Conservation (phyloP, 768 basidiomycete genomes). For the Boletus rubescentipes region DNA sequence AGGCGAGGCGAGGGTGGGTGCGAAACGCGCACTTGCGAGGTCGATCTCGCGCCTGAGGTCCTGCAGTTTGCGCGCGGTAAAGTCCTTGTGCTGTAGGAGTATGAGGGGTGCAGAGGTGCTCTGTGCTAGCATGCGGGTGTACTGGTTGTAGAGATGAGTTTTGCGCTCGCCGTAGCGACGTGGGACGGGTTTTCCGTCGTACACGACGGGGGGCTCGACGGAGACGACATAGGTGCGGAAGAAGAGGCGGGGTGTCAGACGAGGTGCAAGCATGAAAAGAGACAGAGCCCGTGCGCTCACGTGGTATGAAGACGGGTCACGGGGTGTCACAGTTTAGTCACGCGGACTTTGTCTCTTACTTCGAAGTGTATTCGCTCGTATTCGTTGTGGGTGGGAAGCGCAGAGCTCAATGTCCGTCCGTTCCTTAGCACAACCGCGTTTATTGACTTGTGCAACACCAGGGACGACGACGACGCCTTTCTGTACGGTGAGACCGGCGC, state of each 20-base stretch:
- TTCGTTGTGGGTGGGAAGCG: conserved; percentile 19
- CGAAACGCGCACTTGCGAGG: conserved; percentile 47
- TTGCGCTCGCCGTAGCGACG: conserved; percentile 81
- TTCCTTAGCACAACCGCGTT: conserved; percentile 16
- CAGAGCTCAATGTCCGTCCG: conserved; percentile 30
- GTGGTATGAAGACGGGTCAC: conserved; percentile 19
- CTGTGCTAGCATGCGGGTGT: conserved; percentile 65
- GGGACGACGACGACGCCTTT: conserved; percentile 83
- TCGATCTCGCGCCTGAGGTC: conserved; percentile 69
- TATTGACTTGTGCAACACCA: conserved; percentile 33
- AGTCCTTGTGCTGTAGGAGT: conserved; percentile 76
- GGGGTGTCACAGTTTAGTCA: conserved; percentile 27
- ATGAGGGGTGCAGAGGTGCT: conserved; percentile 62
- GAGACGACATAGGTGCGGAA: conserved; percentile 58
- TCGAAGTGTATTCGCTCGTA: conserved; percentile 18
- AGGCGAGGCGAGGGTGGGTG: conserved; percentile 29
- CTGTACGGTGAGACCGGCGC: conserved; percentile 61
- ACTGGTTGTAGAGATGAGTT: conserved; percentile 76
- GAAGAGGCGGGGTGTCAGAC: conserved; percentile 11
- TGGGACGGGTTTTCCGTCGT: conserved; percentile 52
- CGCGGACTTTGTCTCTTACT: conserved; percentile 24
- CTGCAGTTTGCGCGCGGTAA: conserved; percentile 64
- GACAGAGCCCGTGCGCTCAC: not conserved
- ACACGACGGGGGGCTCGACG: conserved; percentile 48
- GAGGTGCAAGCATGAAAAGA: conserved; percentile 14